These are phyloP conservation scores for Helianthus annuus DNA, from an alignment of 129 eudicot genomes.

Conservation along the genomic window HanXRQr2.0-SUNRISE NC_035444.2:6255805-6256304, in stretches of 20 bases:
- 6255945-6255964: constrained; percentile 56
- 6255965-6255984: not conserved
- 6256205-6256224: constrained; percentile 40
- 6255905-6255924: constrained; percentile 45
- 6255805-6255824: constrained; percentile 37
- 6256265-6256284: not conserved
- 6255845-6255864: constrained; percentile 45
- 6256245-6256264: constrained; percentile 27
- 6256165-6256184: constrained; percentile 47
- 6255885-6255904: constrained; percentile 47
- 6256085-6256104: constrained; percentile 26
- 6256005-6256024: no score
- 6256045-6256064: no score
- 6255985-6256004: no score
- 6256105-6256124: constrained; percentile 45
- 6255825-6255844: constrained; percentile 46
- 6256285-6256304: no score
- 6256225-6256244: constrained; percentile 32
- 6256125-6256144: constrained; percentile 43
- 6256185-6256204: constrained; percentile 36
- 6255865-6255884: constrained; percentile 52
- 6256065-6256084: not conserved
- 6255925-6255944: constrained; percentile 50
- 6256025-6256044: no score
- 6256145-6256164: constrained; percentile 47